Evolutionary conservation across 495 filamentous ascomycete species (phyloP).

Genomic region (Friedmanniomyces simplex): DNA sequence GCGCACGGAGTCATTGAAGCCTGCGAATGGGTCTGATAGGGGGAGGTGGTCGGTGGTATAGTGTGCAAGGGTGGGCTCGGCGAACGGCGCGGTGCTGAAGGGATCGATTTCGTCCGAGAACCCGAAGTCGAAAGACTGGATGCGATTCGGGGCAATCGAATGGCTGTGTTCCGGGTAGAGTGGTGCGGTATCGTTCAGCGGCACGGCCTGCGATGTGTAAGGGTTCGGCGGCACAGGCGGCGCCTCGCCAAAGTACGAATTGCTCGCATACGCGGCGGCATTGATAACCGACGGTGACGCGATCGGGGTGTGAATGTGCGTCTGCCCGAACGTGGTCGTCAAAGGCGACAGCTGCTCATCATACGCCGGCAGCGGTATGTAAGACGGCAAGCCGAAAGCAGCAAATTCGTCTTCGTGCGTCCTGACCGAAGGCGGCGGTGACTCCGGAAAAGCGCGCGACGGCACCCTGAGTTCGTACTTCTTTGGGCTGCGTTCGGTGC

Average conservation of each 20-base stretch:
- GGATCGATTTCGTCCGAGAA: slow-evolving; percentile 2
- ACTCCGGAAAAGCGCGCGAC: slow-evolving; percentile 13
- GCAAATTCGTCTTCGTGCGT: slow-evolving; percentile 17
- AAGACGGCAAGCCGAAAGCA: slow-evolving; percentile 13
- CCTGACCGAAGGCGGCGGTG: slow-evolving; percentile 26
- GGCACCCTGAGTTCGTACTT: slow-evolving; percentile 26
- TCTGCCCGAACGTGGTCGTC: slow-evolving; percentile 18
- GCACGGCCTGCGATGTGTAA: background rate
- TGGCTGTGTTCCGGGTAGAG: slow-evolving; percentile 10
- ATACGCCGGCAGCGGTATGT: slow-evolving; percentile 15
- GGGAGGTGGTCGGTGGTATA: background rate
- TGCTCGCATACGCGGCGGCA: slow-evolving; percentile 6
- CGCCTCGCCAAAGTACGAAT: slow-evolving; percentile 5
- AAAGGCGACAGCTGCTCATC: slow-evolving; percentile 24
- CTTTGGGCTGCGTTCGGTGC: slow-evolving; percentile 19
- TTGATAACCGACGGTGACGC: slow-evolving; percentile 11
- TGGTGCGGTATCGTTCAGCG: slow-evolving; percentile 18
- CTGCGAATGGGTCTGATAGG: slow-evolving; percentile 3
- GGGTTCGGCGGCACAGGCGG: background rate
- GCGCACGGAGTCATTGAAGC: slow-evolving; percentile 1
- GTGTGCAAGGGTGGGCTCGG: background rate
- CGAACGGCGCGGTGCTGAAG: slow-evolving; percentile 4
- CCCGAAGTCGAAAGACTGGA: slow-evolving; percentile 19
- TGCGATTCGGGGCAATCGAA: background rate
- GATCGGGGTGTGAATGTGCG: slow-evolving; percentile 19